Evolutionary conservation across 768 basidiomycete genomes (phyloP).

Genomic region (Mycena alexandri): DNA sequence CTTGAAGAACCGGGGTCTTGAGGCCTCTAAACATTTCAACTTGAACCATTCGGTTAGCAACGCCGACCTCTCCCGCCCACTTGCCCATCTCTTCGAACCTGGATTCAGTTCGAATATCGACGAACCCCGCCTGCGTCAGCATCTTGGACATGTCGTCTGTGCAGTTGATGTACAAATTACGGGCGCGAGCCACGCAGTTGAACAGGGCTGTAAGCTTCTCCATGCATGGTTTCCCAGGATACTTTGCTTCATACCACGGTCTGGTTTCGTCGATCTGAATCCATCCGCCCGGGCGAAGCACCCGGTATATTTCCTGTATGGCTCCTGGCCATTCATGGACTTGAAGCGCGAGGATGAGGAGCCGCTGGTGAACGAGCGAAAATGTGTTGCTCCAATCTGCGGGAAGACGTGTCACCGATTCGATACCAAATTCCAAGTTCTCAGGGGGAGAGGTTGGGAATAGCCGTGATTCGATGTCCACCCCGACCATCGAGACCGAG

Average conservation of each 20-base stretch:
- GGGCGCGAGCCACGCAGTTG: constrained; percentile 6
- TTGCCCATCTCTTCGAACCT: constrained; percentile 18
- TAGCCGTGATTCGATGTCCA: constrained; percentile 30
- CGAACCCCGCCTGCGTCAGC: constrained; percentile 34
- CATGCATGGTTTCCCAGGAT: constrained; percentile 24
- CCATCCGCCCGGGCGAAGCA: constrained; percentile 34
- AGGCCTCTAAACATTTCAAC: constrained; percentile 18
- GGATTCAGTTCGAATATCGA: constrained; percentile 28
- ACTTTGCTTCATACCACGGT: constrained; percentile 10
- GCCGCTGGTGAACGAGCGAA: constrained; percentile 31
- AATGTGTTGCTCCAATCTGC: constrained; percentile 33
- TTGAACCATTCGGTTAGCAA: constrained; percentile 1
- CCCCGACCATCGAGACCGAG: constrained; percentile 26
- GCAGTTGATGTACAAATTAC: constrained; percentile 23
- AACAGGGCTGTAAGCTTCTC: constrained; percentile 14
- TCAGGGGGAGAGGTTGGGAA: constrained; percentile 24
- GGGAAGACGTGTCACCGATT: constrained; percentile 25
- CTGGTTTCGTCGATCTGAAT: constrained; percentile 30
- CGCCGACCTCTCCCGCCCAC: constrained; percentile 28
- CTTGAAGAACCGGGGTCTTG: constrained; percentile 29
- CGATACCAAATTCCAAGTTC: constrained; percentile 21
- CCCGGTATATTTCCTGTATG: constrained; percentile 32
- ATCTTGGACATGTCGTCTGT: constrained; percentile 27
- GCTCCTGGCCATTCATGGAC: constrained; percentile 28
- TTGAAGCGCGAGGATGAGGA: constrained; percentile 30